phyloP scores from a whole-genome alignment of 208 protist species.

The Porcisia deanei region DNA sequence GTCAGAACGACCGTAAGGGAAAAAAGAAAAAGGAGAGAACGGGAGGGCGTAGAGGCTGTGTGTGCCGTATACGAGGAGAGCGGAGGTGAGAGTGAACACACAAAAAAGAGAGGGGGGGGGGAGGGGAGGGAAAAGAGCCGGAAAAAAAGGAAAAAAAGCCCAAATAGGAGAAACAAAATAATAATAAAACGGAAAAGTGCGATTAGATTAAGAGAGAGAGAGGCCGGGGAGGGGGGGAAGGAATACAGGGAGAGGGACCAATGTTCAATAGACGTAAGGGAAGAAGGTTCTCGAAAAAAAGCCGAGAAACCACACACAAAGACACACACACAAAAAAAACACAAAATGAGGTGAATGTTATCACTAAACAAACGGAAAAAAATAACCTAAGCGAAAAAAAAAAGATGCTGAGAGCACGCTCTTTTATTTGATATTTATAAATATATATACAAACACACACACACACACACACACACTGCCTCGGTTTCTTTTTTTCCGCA shows the following conservation, averaged over 20 bases:
- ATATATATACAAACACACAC: neutral
- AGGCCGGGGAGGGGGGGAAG: neutral
- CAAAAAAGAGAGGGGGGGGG: neutral
- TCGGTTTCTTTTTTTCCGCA: neutral
- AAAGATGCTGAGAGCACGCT: neutral
- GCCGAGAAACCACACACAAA: no score
- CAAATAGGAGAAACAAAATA: conserved; percentile 15
- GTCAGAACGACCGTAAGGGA: neutral
- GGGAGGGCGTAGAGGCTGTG: neutral
- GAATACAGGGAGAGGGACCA: neutral
- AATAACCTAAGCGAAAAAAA: neutral
- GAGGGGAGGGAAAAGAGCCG: neutral
- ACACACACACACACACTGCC: neutral
- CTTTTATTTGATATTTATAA: neutral
- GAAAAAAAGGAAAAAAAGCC: neutral
- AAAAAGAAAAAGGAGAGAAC: neutral
- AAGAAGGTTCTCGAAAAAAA: neutral
- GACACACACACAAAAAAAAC: conserved; percentile 1
- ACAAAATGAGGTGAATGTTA: neutral
- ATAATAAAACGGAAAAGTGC: neutral
- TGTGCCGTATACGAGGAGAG: neutral
- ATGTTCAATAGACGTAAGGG: neutral
- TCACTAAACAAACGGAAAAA: neutral
- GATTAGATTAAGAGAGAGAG: neutral
- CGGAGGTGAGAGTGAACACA: no score